Evolutionary conservation across 2,329 filamentous ascomycete species (phyloP).

Genomic region (Ilyonectria destructans): DNA sequence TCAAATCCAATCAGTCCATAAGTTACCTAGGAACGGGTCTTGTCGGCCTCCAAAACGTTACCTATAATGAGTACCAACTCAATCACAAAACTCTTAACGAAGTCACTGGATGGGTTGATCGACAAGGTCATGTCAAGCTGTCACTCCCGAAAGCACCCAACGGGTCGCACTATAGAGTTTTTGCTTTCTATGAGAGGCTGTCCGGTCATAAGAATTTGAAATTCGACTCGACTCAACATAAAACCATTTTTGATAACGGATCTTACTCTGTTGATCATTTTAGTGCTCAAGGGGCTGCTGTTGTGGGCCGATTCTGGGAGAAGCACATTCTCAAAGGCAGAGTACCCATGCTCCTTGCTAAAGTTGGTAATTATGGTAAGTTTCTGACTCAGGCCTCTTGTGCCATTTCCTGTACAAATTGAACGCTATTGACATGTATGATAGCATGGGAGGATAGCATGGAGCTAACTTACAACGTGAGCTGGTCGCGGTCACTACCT

Average conservation of each 20-base stretch:
- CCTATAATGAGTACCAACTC: conserved; percentile 16
- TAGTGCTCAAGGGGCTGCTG: conserved; percentile 1
- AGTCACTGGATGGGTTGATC: not conserved
- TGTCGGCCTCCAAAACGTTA: not conserved
- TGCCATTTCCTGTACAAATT: not conserved
- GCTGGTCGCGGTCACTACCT: not conserved
- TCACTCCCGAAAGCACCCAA: not conserved
- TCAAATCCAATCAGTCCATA: not conserved
- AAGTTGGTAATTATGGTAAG: conserved; percentile 24
- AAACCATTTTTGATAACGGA: conserved; percentile 17
- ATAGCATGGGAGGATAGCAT: conserved; percentile 21
- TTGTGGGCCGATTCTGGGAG: conserved; percentile 17
- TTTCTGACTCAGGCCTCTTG: not conserved
- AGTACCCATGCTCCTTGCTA: not conserved
- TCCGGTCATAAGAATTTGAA: conserved; percentile 16
- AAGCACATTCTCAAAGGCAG: conserved; percentile 14
- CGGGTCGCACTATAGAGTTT: not conserved
- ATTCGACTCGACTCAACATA: not conserved
- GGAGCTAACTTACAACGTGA: conserved; percentile 3
- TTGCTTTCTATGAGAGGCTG: conserved; percentile 23
- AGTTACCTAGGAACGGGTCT: not conserved
- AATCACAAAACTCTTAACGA: not conserved
- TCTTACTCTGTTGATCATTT: conserved; percentile 26
- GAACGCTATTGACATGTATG: not conserved
- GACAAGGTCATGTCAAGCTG: not conserved